Evolutionary conservation across 495 filamentous ascomycete species (phyloP), one percentile per base, ranked within the genome.

Genomic region (Acidiella bohemica): DNA sequence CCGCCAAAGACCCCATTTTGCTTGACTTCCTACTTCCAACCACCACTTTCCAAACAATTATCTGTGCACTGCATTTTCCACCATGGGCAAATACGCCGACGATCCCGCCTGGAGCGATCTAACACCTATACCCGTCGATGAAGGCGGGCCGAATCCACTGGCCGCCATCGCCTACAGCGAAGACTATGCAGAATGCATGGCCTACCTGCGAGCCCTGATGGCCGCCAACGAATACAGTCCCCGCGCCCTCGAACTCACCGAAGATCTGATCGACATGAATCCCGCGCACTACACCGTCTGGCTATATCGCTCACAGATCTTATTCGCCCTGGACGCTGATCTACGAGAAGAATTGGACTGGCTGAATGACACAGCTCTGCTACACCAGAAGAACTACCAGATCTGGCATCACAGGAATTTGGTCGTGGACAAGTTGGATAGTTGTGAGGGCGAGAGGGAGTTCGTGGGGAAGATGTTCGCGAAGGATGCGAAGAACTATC

Each of bases 281-380:
- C 84, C 90, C 5, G 84, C 88, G 8, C 92, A 96, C 59, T 97
- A 97, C 63, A 97, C 92, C 5, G 84, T 96, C 40, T 97, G 90
- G 90, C 76, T 97, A 27, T 97, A 93, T 65, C 77, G 90, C 41
- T 81, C 84, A 25, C 73, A 78, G 47, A 80, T 73, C 25, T 53
- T 97, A 20, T 72, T 80, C 45, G 70, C 71, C 2, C 57, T 94
- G 18, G 56, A 72, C 2, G 69, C 74, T 34, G 67, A 80, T 44
- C 69, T 95, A 36, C 54, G 55, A 0, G 67, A 79, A 42, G 90
- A 97, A 56, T 60, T 94, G 18, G 64, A 68, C 28, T 97, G 86
- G 84, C 60, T 97, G 17, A 93, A 94, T 54, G 64, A 68, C 2
- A 70, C 93, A 13, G 79, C 90, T 3, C 62, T 93, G 30, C 70